Evolutionary conservation across 2,329 filamentous ascomycete genomes (phyloP), one percentile per base, ranked within the genome.

Genomic region (Penicillium sp.): DNA sequence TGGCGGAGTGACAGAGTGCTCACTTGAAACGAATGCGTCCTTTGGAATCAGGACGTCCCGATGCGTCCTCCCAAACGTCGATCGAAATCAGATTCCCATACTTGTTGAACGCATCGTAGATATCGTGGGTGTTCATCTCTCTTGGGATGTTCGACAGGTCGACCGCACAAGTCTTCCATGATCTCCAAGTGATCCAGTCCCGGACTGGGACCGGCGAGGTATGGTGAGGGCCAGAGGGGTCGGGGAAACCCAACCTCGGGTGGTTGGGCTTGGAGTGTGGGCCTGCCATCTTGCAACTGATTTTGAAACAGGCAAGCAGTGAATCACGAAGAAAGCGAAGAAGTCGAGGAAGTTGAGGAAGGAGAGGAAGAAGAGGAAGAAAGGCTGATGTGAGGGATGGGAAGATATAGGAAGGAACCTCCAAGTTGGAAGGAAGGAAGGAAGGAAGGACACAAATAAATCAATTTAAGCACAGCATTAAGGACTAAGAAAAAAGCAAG

Each of bases 11-110:
- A 25, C 8, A 23, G 25, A 8, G 53, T 33, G 50, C 65, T 27
- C 54, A 78, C 68, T 79, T 81, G 60, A 89, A 88, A 2, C 75
- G 76, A 34, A 90, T 71, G 19, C 75, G 79, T 1, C 77, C 85
- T 25, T 41, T 69, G 0, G 75, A 73, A 33, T 72, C 71, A 53
- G 73, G 67, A 27, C 73, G 57, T n/a, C 81, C 74, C 31, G 73
- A 60, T 6, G 63, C 58, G 48, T 75, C 67, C 46, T 83, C 79
- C 48, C 77, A 80, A 1, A 89, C 75, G 15, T 88, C 83, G 36
- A 90, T 82, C 36, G 74, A 81, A 3, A 71, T 72, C 13, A 90
- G 78, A 6, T 73, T 74, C 0, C 87, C 86, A 57, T 84, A 76
- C 0, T 64, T 58, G 1, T 73, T 69, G 59, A 91, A 83, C 19